Base-by-base conservation (phyloP, 2,329 filamentous ascomycete genomes). In the Sporothrix brasiliensis region DNA sequence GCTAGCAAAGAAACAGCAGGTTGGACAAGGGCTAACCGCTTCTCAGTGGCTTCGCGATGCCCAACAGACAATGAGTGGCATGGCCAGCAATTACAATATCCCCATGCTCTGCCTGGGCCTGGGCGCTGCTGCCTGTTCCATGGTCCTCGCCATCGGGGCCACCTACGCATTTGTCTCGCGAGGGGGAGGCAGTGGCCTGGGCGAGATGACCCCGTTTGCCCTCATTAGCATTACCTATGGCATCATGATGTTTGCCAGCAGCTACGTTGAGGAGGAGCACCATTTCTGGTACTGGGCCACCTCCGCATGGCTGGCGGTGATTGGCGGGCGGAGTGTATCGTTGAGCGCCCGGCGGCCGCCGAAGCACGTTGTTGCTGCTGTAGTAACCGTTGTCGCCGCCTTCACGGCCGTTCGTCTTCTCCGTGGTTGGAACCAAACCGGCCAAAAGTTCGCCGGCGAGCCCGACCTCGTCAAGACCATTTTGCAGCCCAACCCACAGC, bases 271-370 rank as follows among this genome's bases (percentile, higher is more conserved):
- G 79, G 95, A 99, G 80, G 95, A 99, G 79, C 95, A 99, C 66
- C 93, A 98, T 75, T 97, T 97, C 78, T 99, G 95, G 95, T 98
- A 99, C 80, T 98, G 94, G 93, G 81, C 88, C 1, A 87, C 90
- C 0, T 89, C 91, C 0, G 86, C 88, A 7, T 96, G 92, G 92
- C 77, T 91, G 44, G 80, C 83, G 1, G 81, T 84, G 41, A 80
- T 90, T 14, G 83, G 82, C 44, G 73, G 86, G 54, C 84, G 82
- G 74, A 80, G 81, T 76, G 80, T 83, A 58, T 58, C 69, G 3
- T 19, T 49, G 9, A 14, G 11, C 39, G 21, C 21, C 58, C 7
- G 39, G 1, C 50, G 44, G 41, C 21, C 49, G 41, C 47, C 16
- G 49, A 27, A 39, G 19, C 39, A 24, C n/a, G 4, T 27, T 19